These are phyloP conservation scores for Stentor coeruleus DNA, from an alignment of 73 alveolate species.

Conservation along the genomic window DNA sequence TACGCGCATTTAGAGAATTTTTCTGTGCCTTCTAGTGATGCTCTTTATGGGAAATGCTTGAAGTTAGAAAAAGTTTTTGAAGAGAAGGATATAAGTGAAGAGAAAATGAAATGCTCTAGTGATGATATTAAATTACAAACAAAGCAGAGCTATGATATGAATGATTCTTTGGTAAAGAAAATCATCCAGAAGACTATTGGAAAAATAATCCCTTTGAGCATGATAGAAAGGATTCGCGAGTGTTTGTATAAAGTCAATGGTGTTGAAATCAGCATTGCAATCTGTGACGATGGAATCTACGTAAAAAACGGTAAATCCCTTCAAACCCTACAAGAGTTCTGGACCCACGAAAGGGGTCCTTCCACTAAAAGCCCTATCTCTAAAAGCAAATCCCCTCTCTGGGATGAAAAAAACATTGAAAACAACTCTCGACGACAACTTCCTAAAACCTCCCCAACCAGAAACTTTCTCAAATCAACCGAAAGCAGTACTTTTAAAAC, in stretches of 20 bases:
- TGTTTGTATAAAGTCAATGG: background rate
- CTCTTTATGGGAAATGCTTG: too few relatives aligned
- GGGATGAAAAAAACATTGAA: background rate
- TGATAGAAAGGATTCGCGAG: background rate
- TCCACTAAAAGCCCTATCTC: too few relatives aligned
- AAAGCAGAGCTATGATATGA: background rate
- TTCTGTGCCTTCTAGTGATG: too few relatives aligned
- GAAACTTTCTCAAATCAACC: background rate
- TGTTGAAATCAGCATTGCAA: background rate
- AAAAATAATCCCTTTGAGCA: background rate
- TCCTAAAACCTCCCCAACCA: background rate
- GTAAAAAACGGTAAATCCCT: background rate
- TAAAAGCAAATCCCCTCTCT: too few relatives aligned
- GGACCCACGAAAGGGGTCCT: too few relatives aligned
- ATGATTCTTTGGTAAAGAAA: background rate
- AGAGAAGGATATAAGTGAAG: too few relatives aligned
- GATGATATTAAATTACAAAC: background rate
- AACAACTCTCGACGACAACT: background rate
- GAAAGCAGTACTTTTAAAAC: background rate
- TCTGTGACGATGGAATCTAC: background rate
- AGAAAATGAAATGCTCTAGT: background rate
- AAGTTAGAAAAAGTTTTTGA: too few relatives aligned
- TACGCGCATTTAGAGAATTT: background rate
- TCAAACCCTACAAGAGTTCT: background rate
- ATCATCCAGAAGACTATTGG: background rate